phyloP scores from a whole-genome alignment of 1,139 yeast species.

The Wickerhamiella pararugosa region DNA sequence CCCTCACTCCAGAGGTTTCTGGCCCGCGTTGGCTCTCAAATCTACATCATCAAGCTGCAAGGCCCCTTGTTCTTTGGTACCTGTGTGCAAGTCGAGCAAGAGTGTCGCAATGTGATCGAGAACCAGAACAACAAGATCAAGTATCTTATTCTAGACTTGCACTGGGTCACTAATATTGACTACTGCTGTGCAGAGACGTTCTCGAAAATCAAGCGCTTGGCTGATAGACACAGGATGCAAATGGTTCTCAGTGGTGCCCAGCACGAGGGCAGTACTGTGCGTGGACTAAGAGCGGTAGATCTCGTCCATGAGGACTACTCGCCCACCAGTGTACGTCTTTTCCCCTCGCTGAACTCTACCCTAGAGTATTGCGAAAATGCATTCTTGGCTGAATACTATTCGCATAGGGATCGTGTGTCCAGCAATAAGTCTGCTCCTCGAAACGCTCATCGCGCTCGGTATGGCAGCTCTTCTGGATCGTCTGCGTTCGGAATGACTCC shows the following conservation, averaged over 20 bases:
- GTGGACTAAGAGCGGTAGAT: slow-evolving; percentile 26
- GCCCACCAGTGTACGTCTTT: slow-evolving; percentile 30
- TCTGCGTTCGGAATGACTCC: slow-evolving; percentile 33
- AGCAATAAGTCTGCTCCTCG: neutral
- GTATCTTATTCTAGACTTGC: slow-evolving; percentile 72
- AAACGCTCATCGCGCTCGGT: neutral
- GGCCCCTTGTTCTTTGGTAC: slow-evolving; percentile 91
- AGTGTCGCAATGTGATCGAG: slow-evolving; percentile 53
- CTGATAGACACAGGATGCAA: slow-evolving; percentile 54
- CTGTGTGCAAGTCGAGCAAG: slow-evolving; percentile 75
- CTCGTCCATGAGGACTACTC: slow-evolving; percentile 20
- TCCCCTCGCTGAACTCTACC: slow-evolving; percentile 68
- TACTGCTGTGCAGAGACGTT: slow-evolving; percentile 96
- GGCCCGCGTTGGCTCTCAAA: slow-evolving; percentile 77
- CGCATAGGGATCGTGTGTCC: slow-evolving; percentile 23
- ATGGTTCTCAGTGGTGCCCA: slow-evolving; percentile 70
- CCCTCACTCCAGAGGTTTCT: slow-evolving; percentile 79
- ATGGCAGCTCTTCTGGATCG: slow-evolving; percentile 3
- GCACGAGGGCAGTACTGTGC: slow-evolving; percentile 35
- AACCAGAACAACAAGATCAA: slow-evolving; percentile 40
- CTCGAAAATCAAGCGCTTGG: slow-evolving; percentile 65
- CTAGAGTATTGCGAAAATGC: slow-evolving; percentile 95
- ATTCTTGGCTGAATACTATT: slow-evolving; percentile 54
- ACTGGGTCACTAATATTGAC: slow-evolving; percentile 69
- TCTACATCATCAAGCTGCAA: slow-evolving; percentile 70